Percentiles rank a stretch among this genome's conserved stretches.
Evolutionary conservation across 148 eudicot species (phyloP).

Genomic region (Amaranthus cruentus): DNA sequence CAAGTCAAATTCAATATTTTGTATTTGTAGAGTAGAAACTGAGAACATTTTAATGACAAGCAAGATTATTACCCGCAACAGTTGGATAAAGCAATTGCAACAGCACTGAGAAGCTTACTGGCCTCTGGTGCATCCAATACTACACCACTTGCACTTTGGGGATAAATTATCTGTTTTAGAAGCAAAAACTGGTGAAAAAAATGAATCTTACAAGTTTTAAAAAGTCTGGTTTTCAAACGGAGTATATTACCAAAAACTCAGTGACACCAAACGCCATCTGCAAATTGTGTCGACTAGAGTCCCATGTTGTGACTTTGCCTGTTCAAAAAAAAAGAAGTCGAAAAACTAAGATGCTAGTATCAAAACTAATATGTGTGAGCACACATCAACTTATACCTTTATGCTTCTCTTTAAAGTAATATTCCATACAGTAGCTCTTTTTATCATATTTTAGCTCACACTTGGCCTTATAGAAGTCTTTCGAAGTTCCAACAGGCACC

Average conservation of each 20-base stretch:
- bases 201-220: background rate
- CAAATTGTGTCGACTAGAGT: conserved; percentile 57
- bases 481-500: conserved; percentile 42
- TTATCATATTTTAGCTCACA: conserved; percentile 65
- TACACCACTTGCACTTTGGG: conserved; percentile 93
- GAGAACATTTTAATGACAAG: background rate
- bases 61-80: conserved; percentile 60
- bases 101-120: conserved; percentile 95
- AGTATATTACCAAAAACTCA: conserved; percentile 63
- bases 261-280: conserved; percentile 91
- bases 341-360: conserved; percentile 2
- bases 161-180: conserved; percentile 68
- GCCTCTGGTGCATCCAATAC: conserved; percentile 94
- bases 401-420: conserved; percentile 56
- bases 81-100: conserved; percentile 93
- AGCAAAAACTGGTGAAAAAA: conserved; percentile 1
- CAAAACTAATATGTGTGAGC: conserved; percentile 1
- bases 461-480: conserved; percentile 53
- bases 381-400: conserved; percentile 33
- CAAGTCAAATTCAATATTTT: background rate
- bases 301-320: conserved; percentile 67
- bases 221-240: conserved; percentile 2
- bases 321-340: conserved; percentile 10
- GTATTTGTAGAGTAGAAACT: background rate
- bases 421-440: conserved; percentile 80